Conservation (phyloP, 1,139 yeast genomes). For the Sugiyamaella neomexicana region DNA sequence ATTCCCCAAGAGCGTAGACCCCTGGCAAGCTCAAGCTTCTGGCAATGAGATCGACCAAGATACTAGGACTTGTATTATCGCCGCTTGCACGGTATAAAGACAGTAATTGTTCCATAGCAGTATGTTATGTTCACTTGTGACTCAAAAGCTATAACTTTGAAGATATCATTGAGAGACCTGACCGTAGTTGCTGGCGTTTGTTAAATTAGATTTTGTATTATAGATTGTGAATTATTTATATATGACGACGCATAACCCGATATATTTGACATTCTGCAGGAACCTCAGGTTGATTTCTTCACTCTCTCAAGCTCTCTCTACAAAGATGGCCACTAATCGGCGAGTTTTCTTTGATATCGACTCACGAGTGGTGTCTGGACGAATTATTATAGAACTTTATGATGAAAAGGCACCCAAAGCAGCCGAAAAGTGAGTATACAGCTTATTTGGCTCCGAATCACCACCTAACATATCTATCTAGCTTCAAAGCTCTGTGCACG, state of each 20-base stretch:
- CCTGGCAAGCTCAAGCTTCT: constrained; percentile 25
- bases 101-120: constrained; percentile 15
- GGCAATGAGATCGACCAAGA: constrained; percentile 22
- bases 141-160: too few species aligned
- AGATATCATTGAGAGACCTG: too few species aligned
- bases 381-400: constrained; percentile 63
- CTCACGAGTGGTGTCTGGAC: constrained; percentile 53
- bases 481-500: constrained; percentile 37
- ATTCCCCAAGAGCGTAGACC: constrained; percentile 29
- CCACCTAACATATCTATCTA: constrained; percentile 13
- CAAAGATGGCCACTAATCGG: constrained; percentile 1
- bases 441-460: constrained; percentile 43
- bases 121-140: too few species aligned
- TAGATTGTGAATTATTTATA: too few species aligned
- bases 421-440: constrained; percentile 48
- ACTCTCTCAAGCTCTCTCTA: neutral
- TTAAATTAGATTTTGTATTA: too few species aligned
- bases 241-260: neutral
- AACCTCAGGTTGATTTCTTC: neutral
- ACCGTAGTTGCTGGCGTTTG: too few species aligned
- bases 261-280: neutral
- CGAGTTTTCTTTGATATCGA: constrained; percentile 59
- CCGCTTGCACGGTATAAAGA: constrained; percentile 10
- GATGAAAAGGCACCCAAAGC: constrained; percentile 59
- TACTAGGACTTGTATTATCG: constrained; percentile 2